Percentiles rank a stretch among this genome's conserved stretches.
These are phyloP conservation scores for Citrus mangshanensis DNA, from an alignment of 345 rosid genomes.

Conservation along the genomic window DNA sequence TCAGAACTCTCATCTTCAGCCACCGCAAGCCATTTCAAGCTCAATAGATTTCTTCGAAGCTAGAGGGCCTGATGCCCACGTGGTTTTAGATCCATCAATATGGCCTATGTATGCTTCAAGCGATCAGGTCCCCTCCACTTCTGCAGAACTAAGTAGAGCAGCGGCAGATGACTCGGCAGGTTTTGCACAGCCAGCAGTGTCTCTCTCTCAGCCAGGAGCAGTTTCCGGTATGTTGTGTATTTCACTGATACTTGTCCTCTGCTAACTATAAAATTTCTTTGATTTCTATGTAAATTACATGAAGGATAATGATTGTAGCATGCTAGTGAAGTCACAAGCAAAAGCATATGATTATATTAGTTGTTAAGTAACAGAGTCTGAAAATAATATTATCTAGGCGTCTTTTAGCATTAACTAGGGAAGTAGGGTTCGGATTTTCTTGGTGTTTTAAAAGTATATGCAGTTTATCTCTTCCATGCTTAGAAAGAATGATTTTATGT, in stretches of 20 bases:
- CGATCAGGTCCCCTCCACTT: not conserved
- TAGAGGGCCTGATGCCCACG: not conserved
- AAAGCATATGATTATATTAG: not conserved
- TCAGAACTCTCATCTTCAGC: not conserved
- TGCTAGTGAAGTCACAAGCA: not conserved
- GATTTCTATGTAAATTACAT: not conserved
- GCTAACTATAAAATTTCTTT: not conserved
- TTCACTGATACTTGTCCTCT: not conserved
- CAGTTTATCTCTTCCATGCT: not conserved
- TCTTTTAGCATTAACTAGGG: too few relatives aligned
- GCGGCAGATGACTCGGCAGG: not conserved
- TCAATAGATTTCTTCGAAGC: not conserved
- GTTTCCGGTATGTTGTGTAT: slow-evolving; percentile 1
- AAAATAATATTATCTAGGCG: too few relatives aligned
- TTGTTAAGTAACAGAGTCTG: not conserved
- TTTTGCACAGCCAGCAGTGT: not conserved
- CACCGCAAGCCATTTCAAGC: not conserved
- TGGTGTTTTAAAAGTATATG: too few relatives aligned
- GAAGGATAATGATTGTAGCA: not conserved
- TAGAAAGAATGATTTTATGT: not conserved
- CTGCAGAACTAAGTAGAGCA: not conserved
- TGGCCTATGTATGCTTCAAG: slow-evolving; percentile 2
- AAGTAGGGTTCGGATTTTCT: too few relatives aligned
- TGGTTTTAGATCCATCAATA: slow-evolving; percentile 2
- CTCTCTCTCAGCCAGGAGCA: slow-evolving; percentile 1